Base-by-base conservation (phyloP, 768 basidiomycete genomes). In the Rhodotorula babjevae region DNA sequence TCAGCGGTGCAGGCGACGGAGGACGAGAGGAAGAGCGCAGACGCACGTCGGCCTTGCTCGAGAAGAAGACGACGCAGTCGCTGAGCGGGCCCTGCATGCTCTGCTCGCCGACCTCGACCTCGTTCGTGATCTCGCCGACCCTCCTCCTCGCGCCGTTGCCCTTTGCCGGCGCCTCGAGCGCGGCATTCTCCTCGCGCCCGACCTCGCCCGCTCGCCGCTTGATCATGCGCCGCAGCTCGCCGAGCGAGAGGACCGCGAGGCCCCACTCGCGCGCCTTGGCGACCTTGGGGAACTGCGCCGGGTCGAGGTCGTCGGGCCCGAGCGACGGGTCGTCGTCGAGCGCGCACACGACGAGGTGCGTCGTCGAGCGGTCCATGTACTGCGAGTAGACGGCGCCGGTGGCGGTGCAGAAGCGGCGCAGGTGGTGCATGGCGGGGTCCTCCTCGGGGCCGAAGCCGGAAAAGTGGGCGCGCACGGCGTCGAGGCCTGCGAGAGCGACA, bases 41-140 rank as follows among this genome's bases (percentile, higher is more conserved):
- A 25, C 71, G 46, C 42, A 67, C 71, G 14, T 67, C 52, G 8
- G 58, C 6, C 50, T 63, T 72, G 33, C 61, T 31, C n/a, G 71
- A 72, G 57, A 72, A 67, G 61, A 31, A 72, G 3, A 67, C 65
- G 56, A 67, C 71, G 53, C 71, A 72, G 21, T 72, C 65, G 3
- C 40, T 11, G 18, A 72, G 61, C 33, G 65, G 65, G 7, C 67
- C 67, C 3, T 15, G 10, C n/a, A 46, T 15, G 29, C 36, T 61
- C 52, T 46, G 49, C 47, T 50, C 29, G 31, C 7, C 47, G 33
- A 59, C 50, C 11, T 56, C 47, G 25, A 62, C n/a, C 61, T 59
- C 65, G 42, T 69, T 66, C 60, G 68, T 68, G 27, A 68, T 56
- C 33, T 68, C 67, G 36, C 29, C 53, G 33, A 61, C 60, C 16